phyloP scores from a whole-genome alignment of 148 eudicot species.

The Silene uniflora region DNA sequence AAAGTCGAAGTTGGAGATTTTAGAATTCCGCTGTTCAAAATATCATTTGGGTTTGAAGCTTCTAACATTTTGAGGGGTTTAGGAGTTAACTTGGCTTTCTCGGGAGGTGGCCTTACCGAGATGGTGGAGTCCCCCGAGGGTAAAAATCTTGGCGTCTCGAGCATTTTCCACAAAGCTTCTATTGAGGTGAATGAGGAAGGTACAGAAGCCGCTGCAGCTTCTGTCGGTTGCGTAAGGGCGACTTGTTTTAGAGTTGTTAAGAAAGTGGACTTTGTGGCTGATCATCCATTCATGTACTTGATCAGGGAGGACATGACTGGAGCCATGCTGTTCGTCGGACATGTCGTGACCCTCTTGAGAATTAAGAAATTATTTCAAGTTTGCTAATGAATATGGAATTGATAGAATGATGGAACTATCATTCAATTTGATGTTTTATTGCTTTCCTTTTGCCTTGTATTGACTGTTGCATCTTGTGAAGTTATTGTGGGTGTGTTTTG shows the following conservation, averaged over 20 bases:
- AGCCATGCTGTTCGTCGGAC: constrained; percentile 61
- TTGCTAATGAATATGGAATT: background rate
- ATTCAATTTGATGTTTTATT: too few relatives aligned
- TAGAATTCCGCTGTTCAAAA: constrained; percentile 61
- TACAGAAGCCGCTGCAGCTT: constrained; percentile 77
- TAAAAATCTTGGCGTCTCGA: constrained; percentile 47
- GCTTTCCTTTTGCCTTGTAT: too few relatives aligned
- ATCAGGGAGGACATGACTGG: constrained; percentile 68
- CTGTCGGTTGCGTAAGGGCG: constrained; percentile 40
- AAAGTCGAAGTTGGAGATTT: constrained; percentile 55
- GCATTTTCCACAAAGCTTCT: constrained; percentile 63
- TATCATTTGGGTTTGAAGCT: constrained; percentile 73
- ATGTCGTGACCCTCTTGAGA: constrained; percentile 44
- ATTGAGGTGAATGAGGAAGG: constrained; percentile 92
- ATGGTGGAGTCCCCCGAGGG: constrained; percentile 58
- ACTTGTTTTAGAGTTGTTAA: background rate
- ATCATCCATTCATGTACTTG: constrained; percentile 73
- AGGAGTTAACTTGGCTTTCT: constrained; percentile 56
- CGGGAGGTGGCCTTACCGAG: constrained; percentile 53
- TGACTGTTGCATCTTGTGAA: too few relatives aligned
- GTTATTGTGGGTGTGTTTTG: too few relatives aligned
- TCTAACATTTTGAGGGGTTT: constrained; percentile 50
- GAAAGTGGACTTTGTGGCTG: constrained; percentile 73
- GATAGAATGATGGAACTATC: too few relatives aligned
- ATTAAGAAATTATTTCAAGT: background rate